A percentile compares a stretch with the other conserved stretches of the same genome.
Evolutionary conservation across 345 rosid species (phyloP).

Genomic region (Passiflora organensis): DNA sequence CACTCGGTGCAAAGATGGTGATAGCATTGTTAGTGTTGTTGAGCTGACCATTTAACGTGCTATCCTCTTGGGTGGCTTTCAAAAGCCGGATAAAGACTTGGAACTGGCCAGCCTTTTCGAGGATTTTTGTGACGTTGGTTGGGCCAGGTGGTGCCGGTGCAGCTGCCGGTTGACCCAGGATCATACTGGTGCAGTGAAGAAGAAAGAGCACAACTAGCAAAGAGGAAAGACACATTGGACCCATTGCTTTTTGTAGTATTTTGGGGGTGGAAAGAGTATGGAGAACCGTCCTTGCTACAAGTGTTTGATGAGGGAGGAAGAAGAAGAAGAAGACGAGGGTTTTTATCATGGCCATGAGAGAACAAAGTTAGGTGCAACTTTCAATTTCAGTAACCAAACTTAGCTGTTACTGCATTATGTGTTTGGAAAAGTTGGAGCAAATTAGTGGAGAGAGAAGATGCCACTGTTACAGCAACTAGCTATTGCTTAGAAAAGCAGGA

Average conservation of each 20-base stretch:
- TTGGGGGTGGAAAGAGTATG: background rate
- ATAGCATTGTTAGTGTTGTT: slow-evolving; percentile 28
- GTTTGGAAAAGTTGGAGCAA: background rate
- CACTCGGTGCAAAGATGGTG: slow-evolving; percentile 25
- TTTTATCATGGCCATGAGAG: slow-evolving; percentile 9
- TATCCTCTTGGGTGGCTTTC: slow-evolving; percentile 18
- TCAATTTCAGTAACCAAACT: background rate
- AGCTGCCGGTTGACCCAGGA: slow-evolving; percentile 17
- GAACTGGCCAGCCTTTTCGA: slow-evolving; percentile 23
- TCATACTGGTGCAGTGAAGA: slow-evolving; percentile 15
- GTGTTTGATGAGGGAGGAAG: slow-evolving; percentile 12
- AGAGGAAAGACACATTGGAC: background rate
- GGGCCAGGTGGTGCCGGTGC: slow-evolving; percentile 19
- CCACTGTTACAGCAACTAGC: slow-evolving; percentile 33
- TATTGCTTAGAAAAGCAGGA: slow-evolving; percentile 50
- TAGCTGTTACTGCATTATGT: background rate
- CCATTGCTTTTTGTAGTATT: background rate
- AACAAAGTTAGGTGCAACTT: slow-evolving; percentile 13
- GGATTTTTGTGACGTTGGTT: slow-evolving; percentile 18
- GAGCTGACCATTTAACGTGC: slow-evolving; percentile 9
- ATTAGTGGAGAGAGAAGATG: slow-evolving; percentile 8
- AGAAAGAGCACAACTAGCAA: slow-evolving; percentile 2
- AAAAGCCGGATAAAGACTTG: slow-evolving; percentile 18
- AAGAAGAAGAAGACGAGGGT: slow-evolving; percentile 2
- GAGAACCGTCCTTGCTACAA: background rate